Evolutionary conservation across 306 rosid species (phyloP).

Genomic region (Fragaria nilgerrensis): DNA sequence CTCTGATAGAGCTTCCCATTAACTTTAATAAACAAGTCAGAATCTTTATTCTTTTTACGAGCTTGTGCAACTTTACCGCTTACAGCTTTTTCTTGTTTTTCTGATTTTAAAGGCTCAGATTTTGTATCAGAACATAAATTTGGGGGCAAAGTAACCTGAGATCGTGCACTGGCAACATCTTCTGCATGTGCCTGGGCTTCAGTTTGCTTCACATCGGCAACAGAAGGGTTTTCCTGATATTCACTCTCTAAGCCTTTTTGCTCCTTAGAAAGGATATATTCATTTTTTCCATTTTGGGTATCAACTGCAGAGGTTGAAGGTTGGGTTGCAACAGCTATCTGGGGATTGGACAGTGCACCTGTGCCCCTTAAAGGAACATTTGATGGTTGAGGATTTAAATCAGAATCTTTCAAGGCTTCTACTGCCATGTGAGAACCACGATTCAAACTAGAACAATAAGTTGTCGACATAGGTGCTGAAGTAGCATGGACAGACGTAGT

Average conservation of each 20-base stretch:
- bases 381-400: slow-evolving; percentile 35
- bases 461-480: slow-evolving; percentile 82
- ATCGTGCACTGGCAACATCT: slow-evolving; percentile 38
- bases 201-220: slow-evolving; percentile 34
- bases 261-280: slow-evolving; percentile 39
- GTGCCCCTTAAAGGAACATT: slow-evolving; percentile 35
- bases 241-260: slow-evolving; percentile 43
- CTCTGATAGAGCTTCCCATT: slow-evolving; percentile 96
- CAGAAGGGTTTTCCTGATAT: slow-evolving; percentile 31
- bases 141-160: slow-evolving; percentile 43
- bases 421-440: slow-evolving; percentile 33
- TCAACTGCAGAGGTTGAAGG: slow-evolving; percentile 34
- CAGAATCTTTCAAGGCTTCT: slow-evolving; percentile 41
- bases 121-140: slow-evolving; percentile 45
- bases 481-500: slow-evolving; percentile 78
- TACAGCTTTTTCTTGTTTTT: slow-evolving; percentile 57
- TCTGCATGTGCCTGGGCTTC: slow-evolving; percentile 38
- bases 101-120: slow-evolving; percentile 52
- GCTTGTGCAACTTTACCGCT: slow-evolving; percentile 54
- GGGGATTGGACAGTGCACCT: slow-evolving; percentile 36
- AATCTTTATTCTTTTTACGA: slow-evolving; percentile 79
- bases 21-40: slow-evolving; percentile 87
- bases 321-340: slow-evolving; percentile 33
- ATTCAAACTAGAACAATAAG: slow-evolving; percentile 51
- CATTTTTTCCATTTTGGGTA: slow-evolving; percentile 38